These are phyloP conservation scores for Hymenoscyphus salicellus DNA, from an alignment of 2,329 filamentous ascomycete genomes.

Conservation along the genomic window DNA sequence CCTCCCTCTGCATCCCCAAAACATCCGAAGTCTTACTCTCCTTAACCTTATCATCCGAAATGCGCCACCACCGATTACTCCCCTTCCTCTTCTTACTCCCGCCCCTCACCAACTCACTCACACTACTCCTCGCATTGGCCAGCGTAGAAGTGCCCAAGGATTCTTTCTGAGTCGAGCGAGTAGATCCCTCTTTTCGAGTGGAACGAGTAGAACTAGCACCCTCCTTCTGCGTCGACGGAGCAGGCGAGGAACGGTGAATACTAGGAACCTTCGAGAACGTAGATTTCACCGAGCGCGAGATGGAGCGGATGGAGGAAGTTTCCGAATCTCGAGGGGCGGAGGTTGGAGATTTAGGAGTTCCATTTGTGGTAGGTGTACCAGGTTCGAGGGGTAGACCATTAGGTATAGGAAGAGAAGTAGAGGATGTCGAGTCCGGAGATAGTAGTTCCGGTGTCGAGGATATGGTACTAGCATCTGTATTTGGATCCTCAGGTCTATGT, in stretches of 20 bases:
- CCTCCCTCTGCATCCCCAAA: conserved; percentile 88
- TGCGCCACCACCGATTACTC: conserved; percentile 89
- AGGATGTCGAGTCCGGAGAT: conserved; percentile 30
- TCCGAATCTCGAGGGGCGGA: conserved; percentile 43
- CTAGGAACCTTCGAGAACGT: conserved; percentile 45
- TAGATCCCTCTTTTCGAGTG: too few species aligned
- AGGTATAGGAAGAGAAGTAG: conserved; percentile 26
- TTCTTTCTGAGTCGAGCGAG: conserved; percentile 8
- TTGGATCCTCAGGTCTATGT: conserved; percentile 30
- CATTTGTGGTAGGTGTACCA: conserved; percentile 8
- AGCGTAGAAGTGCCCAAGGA: background rate
- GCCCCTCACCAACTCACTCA: conserved; percentile 28
- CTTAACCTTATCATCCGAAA: conserved; percentile 94
- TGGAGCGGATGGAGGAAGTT: conserved; percentile 52
- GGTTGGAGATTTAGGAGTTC: conserved; percentile 17
- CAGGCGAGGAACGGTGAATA: conserved; percentile 14
- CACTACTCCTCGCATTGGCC: conserved; percentile 6
- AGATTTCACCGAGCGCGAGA: conserved; percentile 55
- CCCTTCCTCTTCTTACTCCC: conserved; percentile 43
- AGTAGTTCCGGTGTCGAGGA: conserved; percentile 32
- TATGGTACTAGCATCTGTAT: conserved; percentile 24
- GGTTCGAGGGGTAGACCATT: conserved; percentile 12
- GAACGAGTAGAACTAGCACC: too few species aligned
- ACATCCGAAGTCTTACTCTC: conserved; percentile 92
- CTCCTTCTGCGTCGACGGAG: conserved; percentile 9